Evolutionary conservation across 2,329 filamentous ascomycete species (phyloP).

Genomic region (Trichophyton benhamiae): DNA sequence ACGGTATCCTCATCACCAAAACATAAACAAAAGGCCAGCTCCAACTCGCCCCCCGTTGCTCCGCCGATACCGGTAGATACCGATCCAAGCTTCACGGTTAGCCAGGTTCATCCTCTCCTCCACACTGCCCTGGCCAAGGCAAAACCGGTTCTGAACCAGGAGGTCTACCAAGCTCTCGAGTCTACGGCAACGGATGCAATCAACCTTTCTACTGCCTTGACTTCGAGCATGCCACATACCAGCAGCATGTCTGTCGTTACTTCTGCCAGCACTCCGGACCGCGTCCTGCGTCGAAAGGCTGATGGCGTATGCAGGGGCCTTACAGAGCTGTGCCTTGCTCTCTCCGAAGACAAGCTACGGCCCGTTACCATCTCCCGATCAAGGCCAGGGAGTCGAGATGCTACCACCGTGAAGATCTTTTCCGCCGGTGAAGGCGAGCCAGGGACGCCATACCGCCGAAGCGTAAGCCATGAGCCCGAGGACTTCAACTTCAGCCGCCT

Average conservation of each 20-base stretch:
- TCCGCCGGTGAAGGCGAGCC: slow-evolving; percentile 16
- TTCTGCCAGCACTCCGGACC: slow-evolving; percentile 46
- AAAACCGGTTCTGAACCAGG: slow-evolving; percentile 53
- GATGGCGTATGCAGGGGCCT: slow-evolving; percentile 86
- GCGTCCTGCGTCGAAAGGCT: slow-evolving; percentile 76
- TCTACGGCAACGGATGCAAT: slow-evolving; percentile 71
- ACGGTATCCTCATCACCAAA: slow-evolving; percentile 86
- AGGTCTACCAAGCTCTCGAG: slow-evolving; percentile 70
- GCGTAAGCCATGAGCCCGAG: slow-evolving; percentile 29
- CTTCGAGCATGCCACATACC: slow-evolving; percentile 51
- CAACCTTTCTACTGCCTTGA: slow-evolving; percentile 64
- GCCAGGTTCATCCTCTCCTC: slow-evolving; percentile 62
- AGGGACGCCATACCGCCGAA: slow-evolving; percentile 25
- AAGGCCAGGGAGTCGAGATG: slow-evolving; percentile 23
- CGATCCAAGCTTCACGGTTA: slow-evolving; percentile 31
- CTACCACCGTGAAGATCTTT: slow-evolving; percentile 14
- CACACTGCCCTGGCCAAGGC: slow-evolving; percentile 70
- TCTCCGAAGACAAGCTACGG: slow-evolving; percentile 48
- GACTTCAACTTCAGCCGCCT: slow-evolving; percentile 14
- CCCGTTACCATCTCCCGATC: slow-evolving; percentile 15
- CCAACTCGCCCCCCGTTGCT: slow-evolving; percentile 15
- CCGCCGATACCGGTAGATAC: slow-evolving; percentile 25
- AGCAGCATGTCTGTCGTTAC: slow-evolving; percentile 26
- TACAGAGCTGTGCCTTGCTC: slow-evolving; percentile 79
- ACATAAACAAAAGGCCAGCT: slow-evolving; percentile 45